Base-by-base conservation (phyloP, 768 basidiomycete species). In the Lactarius pseudohatsudake region DNA sequence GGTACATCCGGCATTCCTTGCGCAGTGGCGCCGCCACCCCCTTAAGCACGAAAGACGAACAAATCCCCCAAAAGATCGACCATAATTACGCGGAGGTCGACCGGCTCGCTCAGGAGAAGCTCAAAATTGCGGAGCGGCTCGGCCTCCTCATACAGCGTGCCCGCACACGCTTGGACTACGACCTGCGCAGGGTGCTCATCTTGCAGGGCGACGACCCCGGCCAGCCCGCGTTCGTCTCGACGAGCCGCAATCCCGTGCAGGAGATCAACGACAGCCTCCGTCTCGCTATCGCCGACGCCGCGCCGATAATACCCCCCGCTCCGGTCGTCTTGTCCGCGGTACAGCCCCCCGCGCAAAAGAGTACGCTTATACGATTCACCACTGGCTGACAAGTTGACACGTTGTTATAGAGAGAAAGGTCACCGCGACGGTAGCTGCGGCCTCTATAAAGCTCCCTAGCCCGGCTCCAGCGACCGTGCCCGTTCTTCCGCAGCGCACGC, bases 81-180 rank as follows among this genome's bases (percentile, higher is more conserved):
- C 66, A 72, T 63, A 68, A 74, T 64, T 70, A 73, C 75, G 62
- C 72, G 40, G 64, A 75, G 66, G 28, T 78, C 32, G 77, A 77
- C 57, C 62, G 61, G 54, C 75, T 82, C 10, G 74, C 79, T 1
- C 75, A 75, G 11, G 82, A 83, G 75, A 84, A 84, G 74, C 74
- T 80, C 3, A 72, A 61, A 5, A 72, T 83, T 32, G 79, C 82
- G 16, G 75, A 80, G 61, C 78, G 82, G 60, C 75, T 84, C 41
- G 78, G 81, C 3, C 76, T 76, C 34, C 71, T 83, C n/a, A 75
- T 84, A 30, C 75, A 77, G 50, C 76, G 82, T 57, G 82, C 83
- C 38, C 77, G 79, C 56, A 79, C 81, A 20, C 76, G 82, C 18
- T 73, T 85, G 55, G 83, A 85, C 45, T 72, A 80, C 62, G 83